Percentiles rank a stretch among this genome's conserved stretches.
phyloP scores from a whole-genome alignment of 768 basidiomycete genomes.

The Trichaptum fuscoviolaceum region DNA sequence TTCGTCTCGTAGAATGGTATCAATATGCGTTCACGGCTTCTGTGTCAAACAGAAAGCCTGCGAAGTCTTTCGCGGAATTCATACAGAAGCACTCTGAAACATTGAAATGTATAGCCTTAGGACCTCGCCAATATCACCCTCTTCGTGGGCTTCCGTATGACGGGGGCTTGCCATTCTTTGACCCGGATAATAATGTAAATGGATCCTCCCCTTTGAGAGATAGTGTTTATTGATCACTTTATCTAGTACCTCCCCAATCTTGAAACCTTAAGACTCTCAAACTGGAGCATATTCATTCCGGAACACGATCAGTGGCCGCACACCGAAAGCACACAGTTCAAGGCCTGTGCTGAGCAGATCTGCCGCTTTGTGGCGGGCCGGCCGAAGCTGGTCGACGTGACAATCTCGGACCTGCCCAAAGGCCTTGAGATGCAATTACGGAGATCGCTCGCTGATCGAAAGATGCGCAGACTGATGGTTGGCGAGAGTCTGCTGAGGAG shows the following conservation, averaged over 20 bases:
- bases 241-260: slow-evolving; percentile 8
- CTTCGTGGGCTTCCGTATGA: slow-evolving; percentile 1
- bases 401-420: slow-evolving; percentile 8
- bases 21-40: slow-evolving; percentile 7
- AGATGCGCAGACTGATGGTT: slow-evolving; percentile 2
- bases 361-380: slow-evolving; percentile 4
- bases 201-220: background rate
- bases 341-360: slow-evolving; percentile 4
- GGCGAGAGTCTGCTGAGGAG: slow-evolving; percentile 4
- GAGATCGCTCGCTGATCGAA: slow-evolving; percentile 2
- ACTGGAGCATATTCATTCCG: slow-evolving; percentile 7
- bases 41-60: background rate
- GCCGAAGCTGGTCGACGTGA: slow-evolving; percentile 7
- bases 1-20: slow-evolving; percentile 3
- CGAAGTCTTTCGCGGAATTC: slow-evolving; percentile 5
- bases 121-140: slow-evolving; percentile 5
- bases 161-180: background rate
- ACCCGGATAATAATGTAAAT: slow-evolving; percentile 7
- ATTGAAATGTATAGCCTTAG: slow-evolving; percentile 8
- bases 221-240: background rate
- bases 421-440: slow-evolving; percentile 1
- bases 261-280: slow-evolving; percentile 9
- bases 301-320: slow-evolving; percentile 4
- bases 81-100: slow-evolving; percentile 8
- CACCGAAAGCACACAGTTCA: slow-evolving; percentile 2